Evolutionary conservation across 2,329 filamentous ascomycete species (phyloP), one percentile per base, ranked within the genome.

Genomic region (Trichoderma pleuroti): DNA sequence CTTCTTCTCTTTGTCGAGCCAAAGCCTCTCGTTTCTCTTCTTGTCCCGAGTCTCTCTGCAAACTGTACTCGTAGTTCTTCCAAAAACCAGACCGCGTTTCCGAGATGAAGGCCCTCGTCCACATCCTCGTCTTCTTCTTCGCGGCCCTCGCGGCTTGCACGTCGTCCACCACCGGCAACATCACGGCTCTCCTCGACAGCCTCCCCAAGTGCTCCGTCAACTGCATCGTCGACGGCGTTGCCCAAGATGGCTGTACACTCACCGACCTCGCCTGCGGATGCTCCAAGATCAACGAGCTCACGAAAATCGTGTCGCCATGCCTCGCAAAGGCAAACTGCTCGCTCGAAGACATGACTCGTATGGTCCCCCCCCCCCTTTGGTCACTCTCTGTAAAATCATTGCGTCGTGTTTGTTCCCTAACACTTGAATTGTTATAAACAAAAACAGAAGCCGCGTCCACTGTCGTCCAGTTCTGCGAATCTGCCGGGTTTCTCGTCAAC

Each of bases 231-330:
- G 66, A 74, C 8, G 79, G 76, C 12, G 77, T 79, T 24, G 73
- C 72, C 21, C 49, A 74, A 56, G 75, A 81, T 46, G 78, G 78
- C 71, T 84, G 82, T 76, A 70, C 59, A 3, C 28, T 76, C 63
- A 71, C 72, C 68, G 81, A 84, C 74, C 73, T 78, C 56, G 72
- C 67, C 16, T 84, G 83, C 76, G 79, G 80, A 70, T 85, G 83
- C 76, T 57, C 60, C 62, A 79, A 82, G 49, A 71, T 80, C 21
- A 74, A 78, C 42, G 74, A 75, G 52, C 78, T 84, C 67, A 80
- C 78, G 10, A 69, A 76, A 32, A 74, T 75, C 9, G 78, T 80
- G 34, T 73, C 79, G 49, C 76, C 78, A 30, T 84, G 83, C 72
- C 75, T 84, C 30, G 76, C 79, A 6, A 72, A 75, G 3, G 77